Evolutionary conservation across 352 stramenopile species (phyloP), one percentile per base, ranked within the genome.

Genomic region (Globisporangium lucens): DNA sequence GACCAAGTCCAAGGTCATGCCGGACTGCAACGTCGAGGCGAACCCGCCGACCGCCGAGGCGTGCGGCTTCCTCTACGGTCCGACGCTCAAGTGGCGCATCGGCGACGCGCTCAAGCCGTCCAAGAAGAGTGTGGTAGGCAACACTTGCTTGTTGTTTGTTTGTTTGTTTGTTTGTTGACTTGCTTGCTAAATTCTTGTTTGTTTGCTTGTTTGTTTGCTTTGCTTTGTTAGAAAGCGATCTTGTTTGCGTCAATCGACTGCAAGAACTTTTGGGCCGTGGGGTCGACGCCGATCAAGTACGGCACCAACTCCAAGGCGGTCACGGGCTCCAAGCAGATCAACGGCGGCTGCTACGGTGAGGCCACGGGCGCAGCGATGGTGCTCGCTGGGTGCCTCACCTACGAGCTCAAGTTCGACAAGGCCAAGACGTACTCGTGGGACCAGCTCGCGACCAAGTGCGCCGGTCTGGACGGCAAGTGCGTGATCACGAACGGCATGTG

Each of bases 401-500:
- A 76, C 22, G 76, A 87, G 49, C 74, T 95, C 49, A 79, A 80
- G 43, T 83, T 77, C 65, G 82, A 87, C 56, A 93, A 93, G 67
- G 79, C 83, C 33, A 89, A 89, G 69, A 79, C 75, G 56, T 95
- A 92, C 72, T 79, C 74, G 57, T 95, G 87, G 87, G 83, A 93
- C 63, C 74, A 90, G 59, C 70, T 95, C 55, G 87, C 87, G 8
- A 63, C 77, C 65, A 93, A 95, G 80, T 95, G 87, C 70, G 70
- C 82, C 27, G 85, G 87, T 7, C 75, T 95, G 22, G 77, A 78
- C 13, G 87, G 87, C 43, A 87, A 85, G 56, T 95, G 87, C 66
- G 83, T 82, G 55, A 83, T 93, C 69, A 95, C 87, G 8, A 95
- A 95, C 71, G 83, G 82, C 27, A 73, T 93, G 4, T 95, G 87